phyloP scores from a whole-genome alignment of 2,329 filamentous ascomycete genomes.

The Epichloe amarillans region DNA sequence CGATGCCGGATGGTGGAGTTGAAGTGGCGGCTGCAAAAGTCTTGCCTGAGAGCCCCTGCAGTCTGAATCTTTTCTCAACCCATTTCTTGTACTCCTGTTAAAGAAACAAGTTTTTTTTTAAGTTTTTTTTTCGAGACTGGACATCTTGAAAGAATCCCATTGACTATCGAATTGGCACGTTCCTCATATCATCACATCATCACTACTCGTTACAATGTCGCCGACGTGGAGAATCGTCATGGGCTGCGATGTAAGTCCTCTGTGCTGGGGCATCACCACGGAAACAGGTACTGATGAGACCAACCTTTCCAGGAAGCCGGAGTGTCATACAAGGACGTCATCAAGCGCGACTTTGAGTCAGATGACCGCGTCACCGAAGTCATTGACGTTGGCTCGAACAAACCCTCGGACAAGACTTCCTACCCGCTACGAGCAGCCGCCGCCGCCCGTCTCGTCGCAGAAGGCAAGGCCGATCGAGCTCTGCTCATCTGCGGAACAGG shows the following conservation, averaged over 20 bases:
- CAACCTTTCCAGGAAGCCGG: slow-evolving; percentile 46
- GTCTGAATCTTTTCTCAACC: background rate
- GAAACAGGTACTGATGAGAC: background rate
- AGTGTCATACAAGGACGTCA: slow-evolving; percentile 62
- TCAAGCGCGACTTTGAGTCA: slow-evolving; percentile 58
- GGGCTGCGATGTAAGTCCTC: slow-evolving; percentile 37
- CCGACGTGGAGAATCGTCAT: slow-evolving; percentile 39
- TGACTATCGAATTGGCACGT: too few relatives aligned
- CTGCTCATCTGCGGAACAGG: slow-evolving; percentile 78
- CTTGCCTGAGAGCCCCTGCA: background rate
- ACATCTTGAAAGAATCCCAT: too few relatives aligned
- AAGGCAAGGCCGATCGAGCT: slow-evolving; percentile 59
- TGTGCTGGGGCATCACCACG: background rate
- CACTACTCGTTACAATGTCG: slow-evolving; percentile 21
- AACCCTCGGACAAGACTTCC: slow-evolving; percentile 57
- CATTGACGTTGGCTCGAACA: slow-evolving; percentile 60
- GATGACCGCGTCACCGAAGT: slow-evolving; percentile 54
- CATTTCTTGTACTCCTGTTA: too few relatives aligned
- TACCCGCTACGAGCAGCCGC: slow-evolving; percentile 69
- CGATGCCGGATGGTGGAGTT: slow-evolving; percentile 1
- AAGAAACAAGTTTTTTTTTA: too few relatives aligned
- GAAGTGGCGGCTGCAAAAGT: background rate
- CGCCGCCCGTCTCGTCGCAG: slow-evolving; percentile 49
- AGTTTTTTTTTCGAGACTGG: too few relatives aligned
- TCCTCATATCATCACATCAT: background rate